A percentile compares a stretch with the other conserved stretches of the same genome.
These are phyloP conservation scores for Camellia sinensis DNA, from an alignment of 148 eudicot genomes.

Conservation along the genomic window DNA sequence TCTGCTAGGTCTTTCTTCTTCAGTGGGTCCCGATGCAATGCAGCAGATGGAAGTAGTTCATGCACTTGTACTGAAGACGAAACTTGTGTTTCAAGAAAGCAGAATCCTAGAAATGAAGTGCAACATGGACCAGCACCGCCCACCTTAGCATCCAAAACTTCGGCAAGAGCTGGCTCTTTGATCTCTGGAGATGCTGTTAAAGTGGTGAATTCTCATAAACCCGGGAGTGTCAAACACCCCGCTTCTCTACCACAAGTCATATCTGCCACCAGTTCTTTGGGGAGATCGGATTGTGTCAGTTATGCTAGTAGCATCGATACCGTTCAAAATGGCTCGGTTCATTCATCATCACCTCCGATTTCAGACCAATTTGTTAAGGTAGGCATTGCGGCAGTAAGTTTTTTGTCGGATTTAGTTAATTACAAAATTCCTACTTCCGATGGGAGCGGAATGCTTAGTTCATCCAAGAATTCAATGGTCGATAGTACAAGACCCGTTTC, in stretches of 20 bases:
- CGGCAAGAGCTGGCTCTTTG: slow-evolving; percentile 37
- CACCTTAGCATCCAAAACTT: slow-evolving; percentile 37
- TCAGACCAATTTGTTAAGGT: slow-evolving; percentile 73
- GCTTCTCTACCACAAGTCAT: slow-evolving; percentile 42
- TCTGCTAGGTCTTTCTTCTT: slow-evolving; percentile 55
- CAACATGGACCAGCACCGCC: slow-evolving; percentile 46
- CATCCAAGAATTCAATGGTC: slow-evolving; percentile 44
- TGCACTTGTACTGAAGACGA: slow-evolving; percentile 90
- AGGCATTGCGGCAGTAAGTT: slow-evolving; percentile 74
- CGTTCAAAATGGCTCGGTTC: slow-evolving; percentile 31
- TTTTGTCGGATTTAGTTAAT: slow-evolving; percentile 68
- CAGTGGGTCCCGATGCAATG: slow-evolving; percentile 52
- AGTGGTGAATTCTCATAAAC: slow-evolving; percentile 35
- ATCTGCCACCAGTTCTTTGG: slow-evolving; percentile 31
- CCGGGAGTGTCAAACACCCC: slow-evolving; percentile 31
- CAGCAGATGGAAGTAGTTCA: slow-evolving; percentile 81
- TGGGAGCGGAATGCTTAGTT: slow-evolving; percentile 45
- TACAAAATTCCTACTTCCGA: slow-evolving; percentile 60
- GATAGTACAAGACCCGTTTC: slow-evolving; percentile 44
- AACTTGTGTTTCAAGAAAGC: slow-evolving; percentile 61
- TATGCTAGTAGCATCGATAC: slow-evolving; percentile 32
- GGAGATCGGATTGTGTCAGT: slow-evolving; percentile 35
- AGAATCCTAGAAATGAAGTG: slow-evolving; percentile 31
- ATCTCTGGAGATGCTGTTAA: slow-evolving; percentile 43
- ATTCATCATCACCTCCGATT: slow-evolving; percentile 54